A percentile compares a stretch with the other conserved stretches of the same genome.
Conservation (phyloP, 208 protist genomes). For the Trypanosomatidae sp. region DNA sequence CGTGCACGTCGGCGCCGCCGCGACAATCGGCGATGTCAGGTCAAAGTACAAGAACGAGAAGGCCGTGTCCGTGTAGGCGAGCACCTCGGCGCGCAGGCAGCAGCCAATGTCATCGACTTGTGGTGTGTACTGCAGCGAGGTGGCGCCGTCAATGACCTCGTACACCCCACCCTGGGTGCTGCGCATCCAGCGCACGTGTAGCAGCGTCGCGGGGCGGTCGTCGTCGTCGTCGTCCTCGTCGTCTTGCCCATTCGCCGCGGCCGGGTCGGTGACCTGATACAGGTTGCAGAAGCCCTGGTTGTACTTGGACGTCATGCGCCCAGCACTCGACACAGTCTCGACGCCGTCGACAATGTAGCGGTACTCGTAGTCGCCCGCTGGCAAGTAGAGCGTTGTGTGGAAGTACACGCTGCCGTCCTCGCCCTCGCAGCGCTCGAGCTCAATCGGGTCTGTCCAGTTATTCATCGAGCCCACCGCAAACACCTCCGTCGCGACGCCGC, state of each 20-base stretch:
- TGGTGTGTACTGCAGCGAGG: conserved; percentile 65
- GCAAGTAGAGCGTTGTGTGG: conserved; percentile 86
- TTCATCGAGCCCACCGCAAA: conserved; percentile 89
- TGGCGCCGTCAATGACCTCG: conserved; percentile 82
- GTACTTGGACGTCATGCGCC: conserved; percentile 74
- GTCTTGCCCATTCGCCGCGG: neutral
- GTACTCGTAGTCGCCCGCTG: conserved; percentile 86
- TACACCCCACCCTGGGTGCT: conserved; percentile 55
- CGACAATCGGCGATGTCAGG: conserved; percentile 72
- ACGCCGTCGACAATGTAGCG: conserved; percentile 89
- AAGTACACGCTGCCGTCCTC: conserved; percentile 74
- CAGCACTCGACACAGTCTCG: conserved; percentile 77
- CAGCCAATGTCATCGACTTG: conserved; percentile 59
- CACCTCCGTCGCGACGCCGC: conserved; percentile 81
- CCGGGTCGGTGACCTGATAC: conserved; percentile 45
- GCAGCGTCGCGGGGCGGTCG: no score
- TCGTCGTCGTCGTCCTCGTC: conserved; percentile 75
- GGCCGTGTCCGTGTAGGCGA: conserved; percentile 79
- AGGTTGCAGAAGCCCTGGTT: conserved; percentile 82
- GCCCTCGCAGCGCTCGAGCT: conserved; percentile 66
- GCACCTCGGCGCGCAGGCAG: conserved; percentile 81
- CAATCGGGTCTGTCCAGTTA: conserved; percentile 85
- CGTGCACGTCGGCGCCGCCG: conserved; percentile 63
- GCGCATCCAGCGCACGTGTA: conserved; percentile 89
- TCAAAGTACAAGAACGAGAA: conserved; percentile 88